Percentiles rank a stretch among this genome's conserved stretches.
phyloP scores from a whole-genome alignment of 345 rosid species.

The Syzygium oleosum region DNA sequence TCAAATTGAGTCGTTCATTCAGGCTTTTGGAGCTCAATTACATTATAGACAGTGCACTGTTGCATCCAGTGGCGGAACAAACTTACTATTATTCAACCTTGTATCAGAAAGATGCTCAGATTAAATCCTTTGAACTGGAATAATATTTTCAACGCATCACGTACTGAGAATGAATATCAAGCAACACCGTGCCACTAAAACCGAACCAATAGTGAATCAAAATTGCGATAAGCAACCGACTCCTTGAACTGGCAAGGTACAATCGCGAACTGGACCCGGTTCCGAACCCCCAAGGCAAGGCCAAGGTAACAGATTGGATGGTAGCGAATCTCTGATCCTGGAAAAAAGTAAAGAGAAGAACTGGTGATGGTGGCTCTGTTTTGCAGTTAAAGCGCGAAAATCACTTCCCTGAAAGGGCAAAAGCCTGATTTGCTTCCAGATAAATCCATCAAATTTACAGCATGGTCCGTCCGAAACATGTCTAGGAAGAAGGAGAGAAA shows the following conservation, averaged over 20 bases:
- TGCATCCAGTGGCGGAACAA: not conserved
- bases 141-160: not conserved
- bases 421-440: not conserved
- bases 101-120: not conserved
- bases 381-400: not conserved
- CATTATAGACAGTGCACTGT: not conserved
- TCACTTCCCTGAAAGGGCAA: not conserved
- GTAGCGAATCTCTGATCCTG: not conserved
- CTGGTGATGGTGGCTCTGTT: not conserved
- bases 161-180: not conserved
- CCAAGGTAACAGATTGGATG: not conserved
- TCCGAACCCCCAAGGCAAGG: not conserved
- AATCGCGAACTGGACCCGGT: not conserved
- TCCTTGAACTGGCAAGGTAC: not conserved
- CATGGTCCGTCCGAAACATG: not conserved
- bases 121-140: not conserved
- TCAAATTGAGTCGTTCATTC: not conserved
- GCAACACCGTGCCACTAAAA: not conserved
- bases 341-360: not conserved
- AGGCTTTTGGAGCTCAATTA: not conserved
- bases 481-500: not conserved
- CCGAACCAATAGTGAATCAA: not conserved
- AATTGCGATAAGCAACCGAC: not conserved
- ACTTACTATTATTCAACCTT: not conserved
- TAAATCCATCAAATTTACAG: not conserved